Conservation (phyloP, 139 green algal species). For the Picochlorum sp. region DNA sequence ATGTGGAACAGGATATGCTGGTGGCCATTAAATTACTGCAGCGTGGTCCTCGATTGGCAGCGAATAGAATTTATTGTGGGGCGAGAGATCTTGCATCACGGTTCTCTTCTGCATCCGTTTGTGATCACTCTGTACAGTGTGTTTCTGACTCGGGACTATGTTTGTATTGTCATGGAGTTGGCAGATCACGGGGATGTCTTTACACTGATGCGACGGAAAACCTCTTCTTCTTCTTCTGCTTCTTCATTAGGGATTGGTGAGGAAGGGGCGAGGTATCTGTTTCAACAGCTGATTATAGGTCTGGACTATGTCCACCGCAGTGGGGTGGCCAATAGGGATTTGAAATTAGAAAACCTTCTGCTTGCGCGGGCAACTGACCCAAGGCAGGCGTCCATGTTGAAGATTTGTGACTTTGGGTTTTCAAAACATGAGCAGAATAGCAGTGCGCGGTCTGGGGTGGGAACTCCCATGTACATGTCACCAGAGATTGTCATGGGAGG, state of each 20-base stretch:
- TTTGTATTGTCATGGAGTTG: constrained; percentile 56
- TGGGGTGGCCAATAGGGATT: constrained; percentile 47
- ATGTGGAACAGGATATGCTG: constrained; percentile 13
- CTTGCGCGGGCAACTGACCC: constrained; percentile 28
- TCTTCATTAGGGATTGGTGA: constrained; percentile 27
- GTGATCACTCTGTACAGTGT: constrained; percentile 36
- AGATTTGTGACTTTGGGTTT: constrained; percentile 68
- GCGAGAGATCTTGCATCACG: constrained; percentile 50
- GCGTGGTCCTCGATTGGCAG: constrained; percentile 15
- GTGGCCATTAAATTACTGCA: constrained; percentile 37
- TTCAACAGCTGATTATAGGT: constrained; percentile 54
- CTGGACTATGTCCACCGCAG: constrained; percentile 47
- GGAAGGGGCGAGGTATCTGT: constrained; percentile 40
- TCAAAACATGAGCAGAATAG: constrained; percentile 55
- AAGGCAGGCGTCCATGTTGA: constrained; percentile 33
- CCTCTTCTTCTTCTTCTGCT: constrained; percentile 7
- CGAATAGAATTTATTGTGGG: constrained; percentile 37
- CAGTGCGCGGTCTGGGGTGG: constrained; percentile 32
- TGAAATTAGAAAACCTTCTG: constrained; percentile 60
- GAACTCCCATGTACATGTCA: constrained; percentile 75
- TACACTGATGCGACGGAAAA: not conserved
- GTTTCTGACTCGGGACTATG: constrained; percentile 39
- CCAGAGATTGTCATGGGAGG: constrained; percentile 50
- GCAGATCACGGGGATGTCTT: constrained; percentile 59
- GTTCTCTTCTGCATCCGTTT: constrained; percentile 42